These are phyloP conservation scores for Aegilops bicornis DNA, from an alignment of 176 grass and related monocot genomes.

Conservation along the genomic window DNA sequence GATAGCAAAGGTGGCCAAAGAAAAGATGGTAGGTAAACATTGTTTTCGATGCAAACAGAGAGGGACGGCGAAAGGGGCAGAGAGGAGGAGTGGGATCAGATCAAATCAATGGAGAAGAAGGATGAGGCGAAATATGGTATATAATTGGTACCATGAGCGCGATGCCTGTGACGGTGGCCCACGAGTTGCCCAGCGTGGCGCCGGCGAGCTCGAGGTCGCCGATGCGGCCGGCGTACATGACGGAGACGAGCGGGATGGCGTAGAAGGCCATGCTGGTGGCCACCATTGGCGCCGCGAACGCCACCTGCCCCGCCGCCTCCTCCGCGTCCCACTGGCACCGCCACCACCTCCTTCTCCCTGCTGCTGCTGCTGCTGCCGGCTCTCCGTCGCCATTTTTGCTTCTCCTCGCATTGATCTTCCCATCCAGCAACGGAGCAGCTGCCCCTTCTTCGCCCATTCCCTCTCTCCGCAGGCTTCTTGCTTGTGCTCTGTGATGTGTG, in stretches of 20 bases:
- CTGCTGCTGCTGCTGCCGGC: neutral
- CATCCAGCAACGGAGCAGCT: constrained; percentile 24
- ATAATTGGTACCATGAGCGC: constrained; percentile 65
- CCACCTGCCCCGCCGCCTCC: constrained; percentile 52
- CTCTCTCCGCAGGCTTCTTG: neutral
- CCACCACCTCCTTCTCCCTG: neutral
- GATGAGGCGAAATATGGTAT: neutral
- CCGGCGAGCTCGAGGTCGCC: constrained; percentile 74
- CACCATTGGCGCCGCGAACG: constrained; percentile 77
- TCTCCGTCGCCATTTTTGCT: neutral
- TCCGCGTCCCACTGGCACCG: constrained; percentile 17
- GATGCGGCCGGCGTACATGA: constrained; percentile 91
- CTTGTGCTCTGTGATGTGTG: neutral
- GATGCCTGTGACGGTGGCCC: constrained; percentile 77
- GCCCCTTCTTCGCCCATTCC: constrained; percentile 21
- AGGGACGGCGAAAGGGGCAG: neutral
- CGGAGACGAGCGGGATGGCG: constrained; percentile 72
- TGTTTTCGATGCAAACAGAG: too few relatives aligned
- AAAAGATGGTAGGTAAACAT: too few relatives aligned
- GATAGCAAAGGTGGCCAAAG: neutral
- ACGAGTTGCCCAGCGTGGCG: constrained; percentile 81
- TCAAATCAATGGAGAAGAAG: neutral
- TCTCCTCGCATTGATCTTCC: neutral
- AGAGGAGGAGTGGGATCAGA: neutral
- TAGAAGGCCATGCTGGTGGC: constrained; percentile 79